A percentile compares a stretch with the other conserved stretches of the same genome.
Conservation (phyloP, 306 rosid species). For the Lagenaria siceraria region DNA sequence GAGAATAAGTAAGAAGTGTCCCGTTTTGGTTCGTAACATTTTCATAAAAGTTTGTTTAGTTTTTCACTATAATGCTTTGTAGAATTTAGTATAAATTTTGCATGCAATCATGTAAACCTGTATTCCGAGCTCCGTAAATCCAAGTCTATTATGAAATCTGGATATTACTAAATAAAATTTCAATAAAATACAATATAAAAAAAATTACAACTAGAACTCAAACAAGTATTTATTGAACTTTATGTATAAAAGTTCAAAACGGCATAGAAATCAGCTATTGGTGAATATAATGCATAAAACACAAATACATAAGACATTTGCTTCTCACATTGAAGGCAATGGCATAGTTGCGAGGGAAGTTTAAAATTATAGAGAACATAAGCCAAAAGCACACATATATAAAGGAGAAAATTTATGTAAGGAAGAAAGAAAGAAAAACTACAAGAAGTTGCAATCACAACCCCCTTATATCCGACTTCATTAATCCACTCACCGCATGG, state of each 20-base stretch:
- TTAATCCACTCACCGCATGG: constrained; percentile 29
- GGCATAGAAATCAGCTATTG: neutral
- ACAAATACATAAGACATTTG: neutral
- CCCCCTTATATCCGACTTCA: neutral
- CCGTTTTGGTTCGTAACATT: neutral
- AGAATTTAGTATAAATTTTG: neutral
- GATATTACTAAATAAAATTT: neutral
- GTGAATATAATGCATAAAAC: neutral
- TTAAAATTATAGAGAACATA: neutral
- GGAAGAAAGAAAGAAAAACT: neutral
- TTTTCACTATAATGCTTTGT: neutral
- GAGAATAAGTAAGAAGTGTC: neutral
- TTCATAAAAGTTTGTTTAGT: neutral
- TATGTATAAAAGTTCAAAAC: neutral
- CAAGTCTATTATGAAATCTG: neutral
- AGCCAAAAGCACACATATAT: neutral
- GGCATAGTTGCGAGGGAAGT: neutral
- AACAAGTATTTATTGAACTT: neutral
- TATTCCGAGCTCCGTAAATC: neutral
- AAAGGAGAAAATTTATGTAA: neutral
- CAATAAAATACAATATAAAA: neutral
- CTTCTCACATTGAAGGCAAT: neutral
- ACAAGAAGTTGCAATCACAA: neutral
- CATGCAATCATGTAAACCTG: neutral
- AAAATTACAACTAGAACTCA: neutral